These are phyloP conservation scores for Scedosporium dehoogii DNA, from an alignment of 2,329 filamentous ascomycete genomes.

Conservation along the genomic window DNA sequence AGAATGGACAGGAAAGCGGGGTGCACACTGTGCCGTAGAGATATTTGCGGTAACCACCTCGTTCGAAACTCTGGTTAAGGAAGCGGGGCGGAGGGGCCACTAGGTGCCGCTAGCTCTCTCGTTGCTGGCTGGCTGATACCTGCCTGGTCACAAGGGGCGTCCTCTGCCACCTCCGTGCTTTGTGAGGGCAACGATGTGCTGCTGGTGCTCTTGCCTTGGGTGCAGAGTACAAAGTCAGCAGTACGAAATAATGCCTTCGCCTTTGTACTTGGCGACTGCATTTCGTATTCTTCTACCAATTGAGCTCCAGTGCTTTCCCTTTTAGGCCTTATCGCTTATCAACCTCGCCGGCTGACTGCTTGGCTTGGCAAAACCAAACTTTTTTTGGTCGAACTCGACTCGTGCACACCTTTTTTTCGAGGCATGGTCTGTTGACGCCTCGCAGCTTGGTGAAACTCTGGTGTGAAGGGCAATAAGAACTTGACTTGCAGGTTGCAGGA, in stretches of 20 bases:
- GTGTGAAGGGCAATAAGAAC: neutral
- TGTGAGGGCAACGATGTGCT: too few species aligned
- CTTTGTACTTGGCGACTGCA: neutral
- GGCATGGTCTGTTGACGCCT: neutral
- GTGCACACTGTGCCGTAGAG: neutral
- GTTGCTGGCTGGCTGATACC: neutral
- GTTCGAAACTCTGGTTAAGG: neutral
- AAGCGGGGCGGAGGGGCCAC: neutral
- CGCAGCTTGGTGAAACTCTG: constrained; percentile 1
- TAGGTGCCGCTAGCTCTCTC: neutral
- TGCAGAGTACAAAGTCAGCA: neutral
- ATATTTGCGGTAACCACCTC: neutral
- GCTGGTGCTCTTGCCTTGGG: too few species aligned
- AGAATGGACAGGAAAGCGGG: neutral
- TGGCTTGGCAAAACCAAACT: neutral
- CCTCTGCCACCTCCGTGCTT: neutral
- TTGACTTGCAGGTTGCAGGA: neutral
- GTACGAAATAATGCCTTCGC: too few species aligned
- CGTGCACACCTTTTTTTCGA: neutral
- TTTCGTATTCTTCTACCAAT: neutral
- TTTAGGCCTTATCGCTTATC: neutral
- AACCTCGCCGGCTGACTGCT: neutral
- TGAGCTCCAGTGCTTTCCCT: neutral
- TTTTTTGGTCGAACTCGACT: neutral
- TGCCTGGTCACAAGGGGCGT: neutral